Conservation (phyloP, 2,329 filamentous ascomycete genomes). For the Leptographium lundbergii region DNA sequence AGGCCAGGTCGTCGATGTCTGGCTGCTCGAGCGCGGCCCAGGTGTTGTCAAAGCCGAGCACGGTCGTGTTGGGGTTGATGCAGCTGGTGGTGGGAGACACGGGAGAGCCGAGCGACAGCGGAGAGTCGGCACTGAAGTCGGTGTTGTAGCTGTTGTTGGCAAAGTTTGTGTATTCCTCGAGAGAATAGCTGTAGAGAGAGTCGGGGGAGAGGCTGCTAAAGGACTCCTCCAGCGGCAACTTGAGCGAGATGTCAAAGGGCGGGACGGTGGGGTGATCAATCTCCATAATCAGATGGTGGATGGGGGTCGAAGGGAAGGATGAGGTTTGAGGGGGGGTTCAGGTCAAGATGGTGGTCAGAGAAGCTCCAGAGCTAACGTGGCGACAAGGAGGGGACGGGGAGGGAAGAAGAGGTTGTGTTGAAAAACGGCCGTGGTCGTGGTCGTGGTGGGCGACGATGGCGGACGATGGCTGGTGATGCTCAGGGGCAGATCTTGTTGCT, state of each 20-base stretch:
- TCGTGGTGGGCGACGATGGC: no score
- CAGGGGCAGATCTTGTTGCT: not conserved
- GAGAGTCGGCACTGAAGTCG: constrained; percentile 23
- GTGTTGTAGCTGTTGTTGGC: constrained; percentile 10
- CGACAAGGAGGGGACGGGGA: not conserved
- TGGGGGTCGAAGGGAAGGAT: not conserved
- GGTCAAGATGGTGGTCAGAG: not conserved
- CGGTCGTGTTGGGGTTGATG: not conserved
- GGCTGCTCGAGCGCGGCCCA: constrained; percentile 17
- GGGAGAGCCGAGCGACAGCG: constrained; percentile 21
- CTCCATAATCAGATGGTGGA: not conserved
- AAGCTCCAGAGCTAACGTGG: not conserved
- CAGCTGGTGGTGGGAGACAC: constrained; percentile 18
- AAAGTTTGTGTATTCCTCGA: constrained; percentile 17
- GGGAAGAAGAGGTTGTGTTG: not conserved
- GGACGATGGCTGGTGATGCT: not conserved
- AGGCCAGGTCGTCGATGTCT: constrained; percentile 12
- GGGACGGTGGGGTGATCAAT: constrained; percentile 1
- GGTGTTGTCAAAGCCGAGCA: constrained; percentile 18
- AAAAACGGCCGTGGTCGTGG: not conserved
- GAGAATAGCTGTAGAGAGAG: constrained; percentile 14
- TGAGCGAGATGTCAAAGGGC: not conserved
- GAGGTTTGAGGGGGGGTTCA: not conserved
- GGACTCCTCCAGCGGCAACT: constrained; percentile 6
- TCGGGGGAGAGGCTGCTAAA: constrained; percentile 16